phyloP scores from a whole-genome alignment of 2,329 filamentous ascomycete genomes.

The Neonectria hederae region DNA sequence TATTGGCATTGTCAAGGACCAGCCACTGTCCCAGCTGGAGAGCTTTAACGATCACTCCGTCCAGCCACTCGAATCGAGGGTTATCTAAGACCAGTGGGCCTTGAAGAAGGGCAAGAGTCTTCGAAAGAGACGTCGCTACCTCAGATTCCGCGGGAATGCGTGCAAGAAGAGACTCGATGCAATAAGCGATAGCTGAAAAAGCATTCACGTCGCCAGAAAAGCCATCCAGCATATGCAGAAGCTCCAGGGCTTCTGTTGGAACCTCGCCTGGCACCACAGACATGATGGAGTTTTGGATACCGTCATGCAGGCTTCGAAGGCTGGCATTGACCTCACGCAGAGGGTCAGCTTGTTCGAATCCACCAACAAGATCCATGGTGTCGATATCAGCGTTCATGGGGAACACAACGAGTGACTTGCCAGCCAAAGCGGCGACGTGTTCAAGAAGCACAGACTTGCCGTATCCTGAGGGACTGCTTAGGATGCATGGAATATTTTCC shows the following conservation, averaged over 20 bases:
- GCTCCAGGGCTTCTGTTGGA: conserved; percentile 57
- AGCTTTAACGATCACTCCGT: conserved; percentile 90
- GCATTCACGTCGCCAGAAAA: conserved; percentile 50
- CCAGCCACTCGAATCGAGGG: conserved; percentile 94
- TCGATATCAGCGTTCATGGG: conserved; percentile 95
- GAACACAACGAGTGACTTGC: conserved; percentile 81
- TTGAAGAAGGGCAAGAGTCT: conserved; percentile 60
- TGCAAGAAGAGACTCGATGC: conserved; percentile 52
- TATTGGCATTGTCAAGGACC: conserved; percentile 94
- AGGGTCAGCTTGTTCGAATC: conserved; percentile 93
- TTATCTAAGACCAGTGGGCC: conserved; percentile 69
- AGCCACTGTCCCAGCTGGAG: conserved; percentile 90
- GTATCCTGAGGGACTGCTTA: conserved; percentile 85
- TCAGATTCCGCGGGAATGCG: conserved; percentile 55
- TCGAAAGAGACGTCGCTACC: conserved; percentile 58
- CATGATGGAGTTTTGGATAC: conserved; percentile 62
- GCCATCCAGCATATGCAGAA: conserved; percentile 61
- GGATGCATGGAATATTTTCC: conserved; percentile 86
- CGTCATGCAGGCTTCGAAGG: conserved; percentile 59
- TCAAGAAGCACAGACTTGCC: conserved; percentile 86
- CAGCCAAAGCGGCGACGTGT: conserved; percentile 81
- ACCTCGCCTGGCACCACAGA: conserved; percentile 57
- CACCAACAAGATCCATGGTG: conserved; percentile 95
- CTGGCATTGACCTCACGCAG: conserved; percentile 73
- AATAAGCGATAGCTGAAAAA: conserved; percentile 50